A percentile compares a stretch with the other conserved stretches of the same genome.
These are phyloP conservation scores for Orychophragmus violaceus DNA, from an alignment of 345 rosid species.

Conservation along the genomic window DNA sequence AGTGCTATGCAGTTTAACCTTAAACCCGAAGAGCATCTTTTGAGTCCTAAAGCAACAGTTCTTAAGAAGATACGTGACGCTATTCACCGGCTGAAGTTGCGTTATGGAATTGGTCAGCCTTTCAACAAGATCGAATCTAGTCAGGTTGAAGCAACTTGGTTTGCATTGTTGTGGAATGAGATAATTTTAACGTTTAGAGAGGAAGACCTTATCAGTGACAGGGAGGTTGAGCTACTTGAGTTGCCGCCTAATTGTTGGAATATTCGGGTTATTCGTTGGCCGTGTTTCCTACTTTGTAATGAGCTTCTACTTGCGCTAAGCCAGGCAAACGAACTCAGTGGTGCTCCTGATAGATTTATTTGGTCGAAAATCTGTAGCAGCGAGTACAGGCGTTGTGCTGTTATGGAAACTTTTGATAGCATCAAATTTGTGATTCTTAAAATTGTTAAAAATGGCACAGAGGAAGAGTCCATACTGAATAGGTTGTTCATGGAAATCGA, in stretches of 20 bases:
- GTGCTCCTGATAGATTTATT: slow-evolving; percentile 65
- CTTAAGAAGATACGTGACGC: slow-evolving; percentile 78
- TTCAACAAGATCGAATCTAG: slow-evolving; percentile 74
- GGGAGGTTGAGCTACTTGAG: slow-evolving; percentile 73
- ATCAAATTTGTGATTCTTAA: slow-evolving; percentile 53
- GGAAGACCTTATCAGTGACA: slow-evolving; percentile 75
- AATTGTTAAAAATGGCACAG: slow-evolving; percentile 46
- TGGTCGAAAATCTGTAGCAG: slow-evolving; percentile 73
- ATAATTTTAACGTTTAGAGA: slow-evolving; percentile 67
- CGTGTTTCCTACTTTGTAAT: slow-evolving; percentile 77
- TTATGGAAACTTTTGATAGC: slow-evolving; percentile 85
- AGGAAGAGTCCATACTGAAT: slow-evolving; percentile 53
- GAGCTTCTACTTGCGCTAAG: slow-evolving; percentile 82
- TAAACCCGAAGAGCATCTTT: slow-evolving; percentile 59
- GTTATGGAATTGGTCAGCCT: slow-evolving; percentile 83
- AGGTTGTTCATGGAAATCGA: slow-evolving; percentile 52
- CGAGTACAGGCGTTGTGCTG: slow-evolving; percentile 87
- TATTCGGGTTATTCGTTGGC: slow-evolving; percentile 88
- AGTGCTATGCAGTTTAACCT: slow-evolving; percentile 91
- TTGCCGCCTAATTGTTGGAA: slow-evolving; percentile 80
- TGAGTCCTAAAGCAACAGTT: slow-evolving; percentile 47
- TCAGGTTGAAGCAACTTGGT: slow-evolving; percentile 78
- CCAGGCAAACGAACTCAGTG: slow-evolving; percentile 68
- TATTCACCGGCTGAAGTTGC: slow-evolving; percentile 59
- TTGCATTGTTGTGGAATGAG: slow-evolving; percentile 93